Base-by-base conservation (phyloP, 495 filamentous ascomycete species). In the Podospora conica region DNA sequence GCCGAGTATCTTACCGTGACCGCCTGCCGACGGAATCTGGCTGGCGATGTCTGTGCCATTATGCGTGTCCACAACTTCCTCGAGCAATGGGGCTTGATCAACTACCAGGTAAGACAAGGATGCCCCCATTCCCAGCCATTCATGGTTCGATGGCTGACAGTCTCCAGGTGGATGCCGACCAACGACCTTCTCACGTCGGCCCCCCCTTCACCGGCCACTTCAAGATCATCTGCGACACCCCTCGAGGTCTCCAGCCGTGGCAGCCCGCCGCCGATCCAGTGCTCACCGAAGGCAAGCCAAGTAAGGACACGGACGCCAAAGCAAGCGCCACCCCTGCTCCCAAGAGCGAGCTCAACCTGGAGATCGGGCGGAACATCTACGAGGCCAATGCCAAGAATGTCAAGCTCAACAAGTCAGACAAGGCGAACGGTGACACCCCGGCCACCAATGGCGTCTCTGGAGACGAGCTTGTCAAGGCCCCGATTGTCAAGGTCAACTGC, bases 31-130 rank as follows among this genome's bases (percentile, higher is more conserved):
- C 87, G 95, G 63, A 98, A 98, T 75, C 83, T 98, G 68, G 93
- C 96, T 9, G 95, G 95, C 66, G 95, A 98, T 78, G 95, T 98
- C 61, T 98, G 95, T 76, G 95, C 96, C 15, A 98, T 98, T 69
- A 97, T 98, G 95, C 88, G 95, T 63, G 92, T 98, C 24, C 95
- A 98, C 78, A 91, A 92, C 6, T 98, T 98, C 80, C 84, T 98
- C n/a, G 95, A 98, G 79, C 93, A 97, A 75, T 98, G 95, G 95
- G 95, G 95, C 11, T 79, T 98, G 74, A 98, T 98, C 69, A 98
- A 98, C 76, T 98, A 98, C 74, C 95, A 98, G 80, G 95, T 96
- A 80, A n/a, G 74, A 31, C n/a, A n/a, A 48, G 10, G 29, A 3
- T 27, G 3, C 20, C 12, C 15, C 24, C 29, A 25, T n/a, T n/a